Evolutionary conservation across 345 rosid species (phyloP).

Genomic region (Dipteronia sinensis): DNA sequence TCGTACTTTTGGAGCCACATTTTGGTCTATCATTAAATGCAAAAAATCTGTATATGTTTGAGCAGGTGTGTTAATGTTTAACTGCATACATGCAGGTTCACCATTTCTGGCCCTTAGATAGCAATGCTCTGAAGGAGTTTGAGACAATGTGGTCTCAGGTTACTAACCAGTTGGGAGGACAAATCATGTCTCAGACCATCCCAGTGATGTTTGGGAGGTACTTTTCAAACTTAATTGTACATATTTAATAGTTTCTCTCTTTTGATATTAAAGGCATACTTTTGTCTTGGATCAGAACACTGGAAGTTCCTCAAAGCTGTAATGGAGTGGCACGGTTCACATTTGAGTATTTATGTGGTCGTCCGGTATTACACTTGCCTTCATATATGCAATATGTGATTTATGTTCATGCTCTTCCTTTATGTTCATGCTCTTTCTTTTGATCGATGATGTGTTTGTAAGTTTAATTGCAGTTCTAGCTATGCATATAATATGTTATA

Average conservation of each 20-base stretch:
- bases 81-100: slow-evolving; percentile 53
- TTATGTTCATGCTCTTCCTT: background rate
- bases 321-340: slow-evolving; percentile 77
- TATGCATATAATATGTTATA: background rate
- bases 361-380: slow-evolving; percentile 49
- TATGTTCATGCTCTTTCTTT: background rate
- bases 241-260: background rate
- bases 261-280: background rate
- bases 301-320: slow-evolving; percentile 87
- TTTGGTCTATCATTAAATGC: background rate
- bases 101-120: slow-evolving; percentile 74
- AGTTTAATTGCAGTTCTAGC: background rate
- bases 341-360: slow-evolving; percentile 84
- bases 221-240: slow-evolving; percentile 1
- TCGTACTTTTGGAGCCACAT: background rate
- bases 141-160: slow-evolving; percentile 70
- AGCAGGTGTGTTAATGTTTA: slow-evolving; percentile 16
- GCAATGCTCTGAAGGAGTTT: slow-evolving; percentile 47
- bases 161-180: slow-evolving; percentile 56
- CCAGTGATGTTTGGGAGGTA: slow-evolving; percentile 98
- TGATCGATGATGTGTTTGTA: background rate
- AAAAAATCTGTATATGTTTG: slow-evolving; percentile 9
- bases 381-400: background rate
- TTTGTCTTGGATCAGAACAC: slow-evolving; percentile 41
- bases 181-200: slow-evolving; percentile 57